These are phyloP conservation scores for Canna indica DNA, from an alignment of 176 grass and related monocot genomes.

Conservation along the genomic window DNA sequence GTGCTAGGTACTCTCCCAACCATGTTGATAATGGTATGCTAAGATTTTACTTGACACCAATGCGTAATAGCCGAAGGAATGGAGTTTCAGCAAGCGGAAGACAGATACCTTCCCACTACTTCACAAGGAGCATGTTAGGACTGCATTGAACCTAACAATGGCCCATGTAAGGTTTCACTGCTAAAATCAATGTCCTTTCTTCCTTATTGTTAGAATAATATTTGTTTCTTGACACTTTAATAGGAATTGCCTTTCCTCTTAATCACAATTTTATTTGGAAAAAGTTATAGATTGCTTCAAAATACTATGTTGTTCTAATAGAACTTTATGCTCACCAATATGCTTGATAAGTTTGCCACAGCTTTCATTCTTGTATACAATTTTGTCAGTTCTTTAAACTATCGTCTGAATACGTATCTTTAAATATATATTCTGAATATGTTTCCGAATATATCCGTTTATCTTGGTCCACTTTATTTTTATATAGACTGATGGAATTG, in stretches of 20 bases:
- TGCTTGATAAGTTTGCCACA: neutral
- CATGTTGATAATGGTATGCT: conserved; percentile 82
- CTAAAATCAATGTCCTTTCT: neutral
- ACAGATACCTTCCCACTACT: conserved; percentile 54
- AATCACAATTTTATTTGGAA: neutral
- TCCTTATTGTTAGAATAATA: neutral
- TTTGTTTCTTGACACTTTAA: neutral
- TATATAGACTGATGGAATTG: neutral
- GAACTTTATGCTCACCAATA: no score
- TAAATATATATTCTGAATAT: neutral
- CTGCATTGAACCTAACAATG: conserved; percentile 35
- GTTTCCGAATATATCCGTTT: neutral
- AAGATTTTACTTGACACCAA: conserved; percentile 90
- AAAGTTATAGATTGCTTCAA: neutral
- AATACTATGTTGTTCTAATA: neutral
- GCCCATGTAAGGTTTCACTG: conserved; percentile 7
- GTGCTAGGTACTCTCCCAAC: conserved; percentile 68
- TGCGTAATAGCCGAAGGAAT: conserved; percentile 51
- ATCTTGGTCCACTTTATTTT: neutral
- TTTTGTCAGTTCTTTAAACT: neutral
- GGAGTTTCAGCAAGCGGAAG: conserved; percentile 41
- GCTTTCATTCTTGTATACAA: neutral
- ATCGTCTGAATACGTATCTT: neutral
- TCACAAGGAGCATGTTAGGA: conserved; percentile 69
- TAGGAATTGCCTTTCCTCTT: neutral